These are phyloP conservation scores for Glomus cerebriforme DNA, from an alignment of 192 early-diverging fungal genomes.

Conservation along the genomic window DNA sequence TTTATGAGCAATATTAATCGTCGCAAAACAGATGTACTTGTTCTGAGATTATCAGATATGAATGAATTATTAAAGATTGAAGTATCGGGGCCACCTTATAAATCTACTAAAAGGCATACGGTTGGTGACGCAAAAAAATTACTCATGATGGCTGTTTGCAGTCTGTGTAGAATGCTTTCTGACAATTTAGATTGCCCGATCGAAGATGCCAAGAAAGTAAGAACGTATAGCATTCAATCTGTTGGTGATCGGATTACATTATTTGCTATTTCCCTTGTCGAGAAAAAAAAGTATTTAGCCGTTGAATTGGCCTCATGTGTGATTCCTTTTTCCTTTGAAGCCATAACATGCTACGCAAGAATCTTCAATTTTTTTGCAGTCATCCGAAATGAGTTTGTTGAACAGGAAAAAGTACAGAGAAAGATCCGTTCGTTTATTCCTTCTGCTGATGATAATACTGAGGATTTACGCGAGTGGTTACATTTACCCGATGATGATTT, in stretches of 20 bases:
- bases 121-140: conserved; percentile 30
- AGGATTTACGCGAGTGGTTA: conserved; percentile 10
- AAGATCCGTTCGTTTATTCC: conserved; percentile 20
- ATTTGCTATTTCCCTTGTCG: conserved; percentile 23
- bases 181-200: conserved; percentile 21
- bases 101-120: conserved; percentile 1
- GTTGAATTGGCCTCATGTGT: conserved; percentile 31
- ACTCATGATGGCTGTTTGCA: conserved; percentile 28
- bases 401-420: conserved; percentile 23
- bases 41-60: conserved; percentile 19
- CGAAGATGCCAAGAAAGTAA: conserved; percentile 22
- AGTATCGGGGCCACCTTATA: conserved; percentile 25
- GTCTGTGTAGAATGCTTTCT: conserved; percentile 7
- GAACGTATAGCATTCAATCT: conserved; percentile 24
- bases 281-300: conserved; percentile 26
- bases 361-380: conserved; percentile 30
- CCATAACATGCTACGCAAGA: conserved; percentile 17
- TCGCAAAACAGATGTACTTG: conserved; percentile 5
- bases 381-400: conserved; percentile 15
- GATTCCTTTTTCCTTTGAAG: conserved; percentile 27
- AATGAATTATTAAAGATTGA: conserved; percentile 14
- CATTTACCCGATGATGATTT: conserved; percentile 23
- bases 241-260: conserved; percentile 24
- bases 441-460: background rate
- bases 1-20: background rate